phyloP scores from a whole-genome alignment of 2,329 filamentous ascomycete genomes.

The Exophiala calicioides region DNA sequence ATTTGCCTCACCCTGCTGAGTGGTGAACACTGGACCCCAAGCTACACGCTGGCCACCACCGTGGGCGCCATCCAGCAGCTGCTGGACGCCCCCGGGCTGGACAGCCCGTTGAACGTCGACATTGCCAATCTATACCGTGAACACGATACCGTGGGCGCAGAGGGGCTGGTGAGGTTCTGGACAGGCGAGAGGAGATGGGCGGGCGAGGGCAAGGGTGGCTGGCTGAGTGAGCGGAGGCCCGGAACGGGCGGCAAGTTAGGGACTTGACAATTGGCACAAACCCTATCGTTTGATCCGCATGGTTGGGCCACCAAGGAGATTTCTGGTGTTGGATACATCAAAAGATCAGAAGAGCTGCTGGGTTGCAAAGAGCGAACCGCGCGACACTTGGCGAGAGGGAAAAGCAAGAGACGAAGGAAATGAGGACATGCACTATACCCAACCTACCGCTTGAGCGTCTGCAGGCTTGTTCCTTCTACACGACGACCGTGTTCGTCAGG shows the following conservation, averaged over 20 bases:
- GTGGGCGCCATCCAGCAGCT: conserved; percentile 51
- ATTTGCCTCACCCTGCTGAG: conserved; percentile 89
- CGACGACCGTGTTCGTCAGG: no score
- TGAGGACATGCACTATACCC: no score
- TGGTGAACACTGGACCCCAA: conserved; percentile 73
- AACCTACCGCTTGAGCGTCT: no score
- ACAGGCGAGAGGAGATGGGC: conserved; percentile 50
- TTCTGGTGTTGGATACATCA: no score
- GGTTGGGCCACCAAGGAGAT: no score
- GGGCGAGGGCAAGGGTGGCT: conserved; percentile 35
- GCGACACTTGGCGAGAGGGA: no score
- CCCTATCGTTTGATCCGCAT: no score
- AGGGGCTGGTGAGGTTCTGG: conserved; percentile 50
- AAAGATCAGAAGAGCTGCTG: no score
- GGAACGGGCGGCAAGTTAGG: conserved; percentile 30
- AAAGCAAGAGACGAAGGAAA: no score
- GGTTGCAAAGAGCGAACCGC: no score
- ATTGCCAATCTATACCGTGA: conserved; percentile 48
- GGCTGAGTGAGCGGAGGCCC: conserved; percentile 26
- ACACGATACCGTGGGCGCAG: conserved; percentile 47
- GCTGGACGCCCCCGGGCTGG: conserved; percentile 47
- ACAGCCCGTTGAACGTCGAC: conserved; percentile 53
- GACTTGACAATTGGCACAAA: no score
- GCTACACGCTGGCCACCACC: conserved; percentile 69
- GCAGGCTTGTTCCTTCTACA: no score